These are phyloP conservation scores for Claviceps maximensis DNA, from an alignment of 2,329 filamentous ascomycete genomes.

Conservation along the genomic window DNA sequence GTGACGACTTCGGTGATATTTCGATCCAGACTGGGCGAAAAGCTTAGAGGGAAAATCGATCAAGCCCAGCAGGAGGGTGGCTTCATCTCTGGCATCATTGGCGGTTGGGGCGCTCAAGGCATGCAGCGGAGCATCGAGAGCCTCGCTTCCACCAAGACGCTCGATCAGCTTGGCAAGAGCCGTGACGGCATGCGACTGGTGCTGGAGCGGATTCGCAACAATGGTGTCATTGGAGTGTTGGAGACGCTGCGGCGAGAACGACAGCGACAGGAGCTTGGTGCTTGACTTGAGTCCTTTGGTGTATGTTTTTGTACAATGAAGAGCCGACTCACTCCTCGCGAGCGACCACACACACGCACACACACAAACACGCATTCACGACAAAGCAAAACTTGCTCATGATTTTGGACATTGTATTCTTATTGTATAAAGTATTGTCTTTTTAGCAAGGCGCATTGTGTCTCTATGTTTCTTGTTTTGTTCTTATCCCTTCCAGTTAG, in stretches of 20 bases:
- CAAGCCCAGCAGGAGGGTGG: constrained; percentile 34
- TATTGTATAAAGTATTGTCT: constrained; percentile 21
- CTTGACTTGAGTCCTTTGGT: constrained; percentile 1
- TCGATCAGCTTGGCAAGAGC: constrained; percentile 66
- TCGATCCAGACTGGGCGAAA: constrained; percentile 58
- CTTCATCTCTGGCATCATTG: constrained; percentile 35
- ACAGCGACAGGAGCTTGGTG: constrained; percentile 15
- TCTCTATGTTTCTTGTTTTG: constrained; percentile 12
- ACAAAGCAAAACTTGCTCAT: background rate
- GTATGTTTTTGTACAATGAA: constrained; percentile 2
- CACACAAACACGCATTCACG: background rate
- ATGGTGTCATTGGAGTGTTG: constrained; percentile 43
- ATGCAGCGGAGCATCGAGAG: constrained; percentile 69
- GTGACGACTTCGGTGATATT: constrained; percentile 65
- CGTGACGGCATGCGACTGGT: constrained; percentile 75
- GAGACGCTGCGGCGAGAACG: constrained; percentile 38
- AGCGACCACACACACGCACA: background rate
- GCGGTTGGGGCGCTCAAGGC: constrained; percentile 52
- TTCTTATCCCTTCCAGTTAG: background rate
- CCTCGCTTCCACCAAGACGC: constrained; percentile 63
- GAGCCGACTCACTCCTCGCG: background rate
- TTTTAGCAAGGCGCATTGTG: constrained; percentile 23
- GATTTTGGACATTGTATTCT: constrained; percentile 12
- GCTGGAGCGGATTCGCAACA: constrained; percentile 52
- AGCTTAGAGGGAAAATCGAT: constrained; percentile 42